Conservation (phyloP, 139 green algal genomes). For the Astrephomene gubernaculifera region DNA sequence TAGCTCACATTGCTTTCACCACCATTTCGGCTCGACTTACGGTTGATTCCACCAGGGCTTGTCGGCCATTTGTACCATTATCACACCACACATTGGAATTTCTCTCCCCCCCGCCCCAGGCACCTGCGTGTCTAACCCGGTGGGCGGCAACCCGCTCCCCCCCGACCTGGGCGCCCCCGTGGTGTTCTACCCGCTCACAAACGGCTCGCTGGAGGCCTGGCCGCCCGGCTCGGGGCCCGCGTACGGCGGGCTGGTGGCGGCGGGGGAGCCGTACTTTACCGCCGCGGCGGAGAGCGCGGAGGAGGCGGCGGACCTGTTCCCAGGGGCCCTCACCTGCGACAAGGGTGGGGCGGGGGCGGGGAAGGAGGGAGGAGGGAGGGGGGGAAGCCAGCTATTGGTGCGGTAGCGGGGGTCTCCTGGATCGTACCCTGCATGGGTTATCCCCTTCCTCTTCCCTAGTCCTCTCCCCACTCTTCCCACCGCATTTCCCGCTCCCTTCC, state of each 20-base stretch:
- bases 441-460: neutral
- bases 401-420: neutral
- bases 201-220: slow-evolving; percentile 8
- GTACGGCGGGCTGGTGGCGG: neutral
- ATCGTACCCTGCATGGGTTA: neutral
- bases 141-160: slow-evolving; percentile 36
- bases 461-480: neutral
- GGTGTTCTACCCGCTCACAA: slow-evolving; percentile 39
- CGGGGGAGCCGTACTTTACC: neutral
- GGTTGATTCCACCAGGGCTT: no score
- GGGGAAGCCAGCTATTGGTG: neutral
- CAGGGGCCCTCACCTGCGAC: slow-evolving; percentile 38
- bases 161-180: slow-evolving; percentile 5
- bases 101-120: neutral
- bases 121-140: slow-evolving; percentile 5
- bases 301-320: slow-evolving; percentile 8
- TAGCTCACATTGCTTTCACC: no score
- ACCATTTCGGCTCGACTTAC: no score
- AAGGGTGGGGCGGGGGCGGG: neutral
- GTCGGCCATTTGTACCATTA: no score
- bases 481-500: neutral
- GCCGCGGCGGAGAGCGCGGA: neutral
- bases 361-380: neutral
- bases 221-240: neutral
- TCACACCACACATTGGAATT: no score